Evolutionary conservation across 305 asterid genomes (phyloP).

Genomic region (Solanum hybrid): DNA sequence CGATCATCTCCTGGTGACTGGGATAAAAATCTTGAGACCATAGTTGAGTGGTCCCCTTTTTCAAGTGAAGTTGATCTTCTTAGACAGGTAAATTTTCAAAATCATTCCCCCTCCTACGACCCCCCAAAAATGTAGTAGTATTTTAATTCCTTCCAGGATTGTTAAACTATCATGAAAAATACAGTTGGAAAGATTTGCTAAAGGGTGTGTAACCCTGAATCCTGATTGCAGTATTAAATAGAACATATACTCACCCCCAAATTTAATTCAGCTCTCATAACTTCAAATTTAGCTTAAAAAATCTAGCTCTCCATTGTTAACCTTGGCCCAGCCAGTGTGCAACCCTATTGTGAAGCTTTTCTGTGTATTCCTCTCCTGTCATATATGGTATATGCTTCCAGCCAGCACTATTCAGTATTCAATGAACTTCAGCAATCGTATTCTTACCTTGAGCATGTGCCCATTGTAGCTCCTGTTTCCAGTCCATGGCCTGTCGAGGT

Average conservation of each 20-base stretch:
- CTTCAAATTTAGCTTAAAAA: neutral
- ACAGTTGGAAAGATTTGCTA: neutral
- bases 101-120: neutral
- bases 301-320: neutral
- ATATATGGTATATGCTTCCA: neutral
- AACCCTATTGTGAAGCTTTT: neutral
- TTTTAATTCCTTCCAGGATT: neutral
- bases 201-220: neutral
- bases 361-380: neutral
- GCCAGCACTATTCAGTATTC: neutral
- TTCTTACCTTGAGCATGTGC: neutral
- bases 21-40: conserved; percentile 59
- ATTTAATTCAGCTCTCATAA: neutral
- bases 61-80: conserved; percentile 77
- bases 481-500: neutral
- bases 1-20: conserved; percentile 62
- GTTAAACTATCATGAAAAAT: neutral
- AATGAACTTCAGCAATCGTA: neutral
- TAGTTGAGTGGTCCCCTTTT: conserved; percentile 88
- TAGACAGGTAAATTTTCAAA: conserved; percentile 45
- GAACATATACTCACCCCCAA: neutral
- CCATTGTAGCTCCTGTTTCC: neutral
- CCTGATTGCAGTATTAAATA: neutral
- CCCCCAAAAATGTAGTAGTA: neutral
- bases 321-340: neutral